Evolutionary conservation across 2,329 filamentous ascomycete genomes (phyloP), one percentile per base, ranked within the genome.

Genomic region (Aspergillus felis): DNA sequence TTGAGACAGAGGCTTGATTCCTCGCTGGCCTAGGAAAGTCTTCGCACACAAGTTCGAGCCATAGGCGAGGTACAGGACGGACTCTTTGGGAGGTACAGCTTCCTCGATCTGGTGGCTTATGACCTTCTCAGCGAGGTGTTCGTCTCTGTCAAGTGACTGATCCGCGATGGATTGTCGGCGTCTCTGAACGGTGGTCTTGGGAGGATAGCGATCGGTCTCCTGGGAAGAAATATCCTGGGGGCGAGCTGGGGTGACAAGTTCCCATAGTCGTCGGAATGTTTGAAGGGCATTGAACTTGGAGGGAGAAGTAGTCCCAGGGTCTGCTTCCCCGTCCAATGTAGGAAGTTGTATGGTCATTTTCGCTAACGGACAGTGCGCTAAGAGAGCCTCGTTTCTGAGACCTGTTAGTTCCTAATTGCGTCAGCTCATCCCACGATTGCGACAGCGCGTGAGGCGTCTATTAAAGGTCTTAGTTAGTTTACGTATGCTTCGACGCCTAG

Each of bases 31-130:
- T 50, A 87, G 82, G 73, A 97, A 97, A 0, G 90, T 95, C 71
- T 91, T 79, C 14, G 87, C 85, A 59, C 83, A 86, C 60, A 97
- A 84, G 72, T 97, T 97, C 53, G 92, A 96, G 64, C 93, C 94
- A 71, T 97, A 97, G 10, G 92, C 93, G 24, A 93, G 84, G 72
- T 93, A 93, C 53, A 92, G 82, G 27, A 92, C 81, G 1, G 88
- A 89, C 42, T 78, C 61, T 38, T 69, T 60, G n/a, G 60, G 41
- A 22, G 56, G 10, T 7, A 25, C 24, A 22, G 38, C 5, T 27
- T 41, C 48, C 28, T 44, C 47, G 32, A 55, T 32, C 29, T 55
- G 44, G 27, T 50, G 35, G 9, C 12, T 22, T 3, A 59, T 38
- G 22, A 64, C 52, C 38, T 67, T 64, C 20, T 63, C 63, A 3